Conservation (phyloP, 1,139 yeast species). For the Yamadazyma dushanensis region DNA sequence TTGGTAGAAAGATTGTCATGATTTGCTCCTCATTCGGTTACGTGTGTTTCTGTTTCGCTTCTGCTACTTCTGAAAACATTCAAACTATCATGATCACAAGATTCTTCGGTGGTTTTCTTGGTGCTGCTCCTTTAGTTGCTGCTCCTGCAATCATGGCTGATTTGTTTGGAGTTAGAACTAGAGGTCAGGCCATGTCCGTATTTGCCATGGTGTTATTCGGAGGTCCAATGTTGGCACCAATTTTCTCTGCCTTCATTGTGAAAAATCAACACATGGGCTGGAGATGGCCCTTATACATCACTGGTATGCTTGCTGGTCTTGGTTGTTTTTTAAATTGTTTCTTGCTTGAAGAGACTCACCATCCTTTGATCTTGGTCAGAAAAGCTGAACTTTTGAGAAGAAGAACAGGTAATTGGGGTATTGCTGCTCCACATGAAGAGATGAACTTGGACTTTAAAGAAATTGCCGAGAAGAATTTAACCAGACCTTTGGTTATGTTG, state of each 20-base stretch:
- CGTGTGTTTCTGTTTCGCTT: constrained; percentile 37
- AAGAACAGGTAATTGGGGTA: constrained; percentile 69
- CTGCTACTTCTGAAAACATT: constrained; percentile 38
- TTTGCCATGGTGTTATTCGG: constrained; percentile 42
- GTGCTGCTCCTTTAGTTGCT: constrained; percentile 45
- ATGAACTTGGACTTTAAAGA: constrained; percentile 60
- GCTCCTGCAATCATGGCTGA: constrained; percentile 47
- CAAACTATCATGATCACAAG: constrained; percentile 43
- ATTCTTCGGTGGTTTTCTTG: constrained; percentile 42
- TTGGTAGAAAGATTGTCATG: constrained; percentile 35
- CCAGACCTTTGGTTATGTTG: constrained; percentile 72
- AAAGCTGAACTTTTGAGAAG: constrained; percentile 65
- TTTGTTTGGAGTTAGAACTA: constrained; percentile 29
- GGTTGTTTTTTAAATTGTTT: constrained; percentile 32
- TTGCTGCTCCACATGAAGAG: constrained; percentile 81
- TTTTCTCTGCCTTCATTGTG: constrained; percentile 36
- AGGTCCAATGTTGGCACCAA: constrained; percentile 49
- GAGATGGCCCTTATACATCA: constrained; percentile 60
- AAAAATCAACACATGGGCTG: constrained; percentile 43
- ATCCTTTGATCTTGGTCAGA: constrained; percentile 50
- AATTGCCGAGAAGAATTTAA: constrained; percentile 64
- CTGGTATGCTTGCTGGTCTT: constrained; percentile 48
- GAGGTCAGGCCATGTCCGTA: constrained; percentile 38
- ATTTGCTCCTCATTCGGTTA: constrained; percentile 31
- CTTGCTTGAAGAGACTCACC: constrained; percentile 49